These are phyloP conservation scores for Phytomonas sp. DNA, from an alignment of 208 protist genomes.

Conservation along the genomic window DNA sequence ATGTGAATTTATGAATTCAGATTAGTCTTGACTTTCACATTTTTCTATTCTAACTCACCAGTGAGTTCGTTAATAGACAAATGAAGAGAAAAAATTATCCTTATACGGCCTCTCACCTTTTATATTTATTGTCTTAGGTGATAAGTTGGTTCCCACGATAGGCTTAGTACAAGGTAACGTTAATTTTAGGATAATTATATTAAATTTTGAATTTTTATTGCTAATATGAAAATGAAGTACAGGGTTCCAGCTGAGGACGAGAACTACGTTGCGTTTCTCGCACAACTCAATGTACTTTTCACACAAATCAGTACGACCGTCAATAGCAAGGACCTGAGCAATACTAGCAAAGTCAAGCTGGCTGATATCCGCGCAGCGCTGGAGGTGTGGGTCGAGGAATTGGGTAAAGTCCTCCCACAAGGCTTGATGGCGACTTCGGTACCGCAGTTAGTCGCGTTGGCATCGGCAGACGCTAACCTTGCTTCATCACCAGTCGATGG, in stretches of 20 bases:
- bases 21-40: not conserved
- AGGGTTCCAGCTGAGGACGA: slow-evolving; percentile 36
- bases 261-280: slow-evolving; percentile 69
- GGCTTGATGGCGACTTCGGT: slow-evolving; percentile 21
- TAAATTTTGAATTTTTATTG: slow-evolving; percentile 11
- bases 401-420: slow-evolving; percentile 25
- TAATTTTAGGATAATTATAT: slow-evolving; percentile 9
- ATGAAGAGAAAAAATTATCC: not conserved
- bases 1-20: slow-evolving; percentile 4
- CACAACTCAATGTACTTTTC: slow-evolving; percentile 62
- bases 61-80: not conserved
- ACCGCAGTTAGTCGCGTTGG: slow-evolving; percentile 1
- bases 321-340: slow-evolving; percentile 25
- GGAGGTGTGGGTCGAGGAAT: slow-evolving; percentile 46
- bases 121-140: not conserved
- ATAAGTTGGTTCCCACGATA: not conserved
- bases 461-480: not conserved
- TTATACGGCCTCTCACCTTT: not conserved
- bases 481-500: not conserved
- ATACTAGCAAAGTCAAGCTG: slow-evolving; percentile 41
- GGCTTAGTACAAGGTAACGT: slow-evolving; percentile 2
- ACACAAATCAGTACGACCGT: slow-evolving; percentile 45
- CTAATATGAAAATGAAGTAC: not conserved
- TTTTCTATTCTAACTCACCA: not conserved
- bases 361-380: slow-evolving; percentile 29